Evolutionary conservation across 495 filamentous ascomycete genomes (phyloP), one percentile per base, ranked within the genome.

Genomic region (Hypoxylon fragiforme): DNA sequence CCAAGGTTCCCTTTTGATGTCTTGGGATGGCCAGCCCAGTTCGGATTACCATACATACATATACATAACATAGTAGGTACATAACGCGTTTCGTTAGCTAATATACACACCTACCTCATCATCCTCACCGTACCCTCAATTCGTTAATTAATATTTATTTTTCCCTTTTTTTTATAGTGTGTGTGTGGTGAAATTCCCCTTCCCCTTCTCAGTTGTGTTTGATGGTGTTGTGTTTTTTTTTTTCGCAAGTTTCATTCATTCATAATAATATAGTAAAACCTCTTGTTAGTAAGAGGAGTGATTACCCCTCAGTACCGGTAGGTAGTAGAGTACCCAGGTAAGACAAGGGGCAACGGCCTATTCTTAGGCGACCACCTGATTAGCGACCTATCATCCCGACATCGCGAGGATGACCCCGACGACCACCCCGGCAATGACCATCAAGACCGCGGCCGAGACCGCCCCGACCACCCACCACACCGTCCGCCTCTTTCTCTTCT

Each of bases 341-440:
- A 41, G 22, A 12, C 6, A 13, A 20, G 22, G 12, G 3, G 18
- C 3, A 16, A 38, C 16, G 14, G 24, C 43, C 53, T 60, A 50
- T 28, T 44, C 5, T 20, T 32, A 15, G 14, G 54, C n/a, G n/a
- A n/a, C n/a, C n/a, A n/a, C n/a, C n/a, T n/a, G n/a, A n/a, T n/a
- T n/a, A n/a, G n/a, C n/a, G n/a, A n/a, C n/a, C n/a, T n/a, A n/a
- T n/a, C n/a, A 35, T 11, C 51, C 47, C 20, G 52, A 39, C 24
- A 62, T 47, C 26, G 58, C 51, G 14, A 62, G 30, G 11, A 50
- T 56, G 9, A 62, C 37, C 37, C 58, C 58, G n/a, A 62, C 52
- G 36, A 42, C 36, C 4, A 62, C 31, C 30, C 58, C 58, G 1
- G 43, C 58, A 31, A 62, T 26, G 16, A 48, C 43, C 36, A 52